Evolutionary conservation across 805 yeast species (phyloP).

Genomic region (Saturnispora sekii): DNA sequence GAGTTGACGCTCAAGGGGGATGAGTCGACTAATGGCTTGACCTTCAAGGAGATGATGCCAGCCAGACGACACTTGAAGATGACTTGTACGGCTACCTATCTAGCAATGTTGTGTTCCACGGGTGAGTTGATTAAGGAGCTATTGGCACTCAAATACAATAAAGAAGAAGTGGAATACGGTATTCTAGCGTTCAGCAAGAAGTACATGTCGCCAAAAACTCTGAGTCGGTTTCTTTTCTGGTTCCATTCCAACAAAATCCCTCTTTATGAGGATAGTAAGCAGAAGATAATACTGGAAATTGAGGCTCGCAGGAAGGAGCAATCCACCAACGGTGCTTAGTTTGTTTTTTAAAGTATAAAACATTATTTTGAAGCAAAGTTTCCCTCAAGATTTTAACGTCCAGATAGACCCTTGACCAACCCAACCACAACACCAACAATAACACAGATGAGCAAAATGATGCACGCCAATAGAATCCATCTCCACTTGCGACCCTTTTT

Average conservation of each 20-base stretch:
- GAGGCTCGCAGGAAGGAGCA: neutral
- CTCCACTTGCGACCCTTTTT: slow-evolving; percentile 79
- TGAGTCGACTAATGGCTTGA: slow-evolving; percentile 3
- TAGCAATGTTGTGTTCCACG: slow-evolving; percentile 7
- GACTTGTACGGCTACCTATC: slow-evolving; percentile 8
- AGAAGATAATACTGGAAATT: slow-evolving; percentile 4
- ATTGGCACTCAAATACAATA: slow-evolving; percentile 2
- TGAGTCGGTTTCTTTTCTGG: slow-evolving; percentile 7
- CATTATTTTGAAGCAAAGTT: no score
- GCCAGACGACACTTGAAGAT: slow-evolving; percentile 7
- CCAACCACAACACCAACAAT: slow-evolving; percentile 44
- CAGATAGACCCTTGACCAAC: slow-evolving; percentile 24
- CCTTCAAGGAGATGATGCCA: slow-evolving; percentile 10
- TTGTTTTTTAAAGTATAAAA: neutral
- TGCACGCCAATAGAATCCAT: slow-evolving; percentile 61
- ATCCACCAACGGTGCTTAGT: neutral
- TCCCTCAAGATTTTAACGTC: neutral
- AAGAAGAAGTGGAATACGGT: slow-evolving; percentile 5
- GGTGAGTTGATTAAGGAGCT: slow-evolving; percentile 8
- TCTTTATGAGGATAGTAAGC: slow-evolving; percentile 2
- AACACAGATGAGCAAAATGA: slow-evolving; percentile 37
- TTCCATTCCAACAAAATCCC: slow-evolving; percentile 5
- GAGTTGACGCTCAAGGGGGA: slow-evolving; percentile 7
- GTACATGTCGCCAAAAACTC: slow-evolving; percentile 7
- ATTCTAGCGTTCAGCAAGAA: slow-evolving; percentile 3